Conservation (phyloP, 148 eudicot genomes). For the Amaranthus palmeri region DNA sequence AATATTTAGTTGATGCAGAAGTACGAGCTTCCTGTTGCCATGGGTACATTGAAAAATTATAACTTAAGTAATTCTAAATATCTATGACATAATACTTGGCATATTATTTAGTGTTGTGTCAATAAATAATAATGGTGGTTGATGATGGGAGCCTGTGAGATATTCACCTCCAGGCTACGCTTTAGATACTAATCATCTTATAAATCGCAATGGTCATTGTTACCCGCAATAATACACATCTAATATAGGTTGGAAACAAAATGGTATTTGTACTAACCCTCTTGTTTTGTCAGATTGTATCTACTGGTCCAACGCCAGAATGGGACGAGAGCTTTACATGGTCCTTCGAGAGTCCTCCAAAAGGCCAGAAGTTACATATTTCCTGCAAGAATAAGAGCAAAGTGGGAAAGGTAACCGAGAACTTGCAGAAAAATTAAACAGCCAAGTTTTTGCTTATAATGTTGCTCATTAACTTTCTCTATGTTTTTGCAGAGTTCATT, state of each 20-base stretch:
- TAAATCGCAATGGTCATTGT: too few relatives aligned
- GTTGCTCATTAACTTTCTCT: constrained; percentile 1
- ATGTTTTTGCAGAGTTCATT: constrained; percentile 67
- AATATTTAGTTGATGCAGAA: not conserved
- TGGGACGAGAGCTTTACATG: constrained; percentile 93
- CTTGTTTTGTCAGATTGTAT: constrained; percentile 52
- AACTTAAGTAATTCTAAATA: too few relatives aligned
- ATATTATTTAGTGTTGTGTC: too few relatives aligned
- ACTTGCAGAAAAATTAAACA: not conserved
- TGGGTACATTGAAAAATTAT: too few relatives aligned
- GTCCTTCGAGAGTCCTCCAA: constrained; percentile 98
- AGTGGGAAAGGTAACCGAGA: constrained; percentile 80
- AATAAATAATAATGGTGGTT: not conserved
- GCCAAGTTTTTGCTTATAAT: not conserved
- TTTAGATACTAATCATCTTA: too few relatives aligned
- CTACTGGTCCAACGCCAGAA: constrained; percentile 93
- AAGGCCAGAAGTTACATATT: constrained; percentile 95
- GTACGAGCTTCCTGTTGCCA: not conserved
- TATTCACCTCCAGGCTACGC: not conserved
- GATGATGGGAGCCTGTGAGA: not conserved
- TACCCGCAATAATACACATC: too few relatives aligned
- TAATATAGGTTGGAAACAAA: too few relatives aligned
- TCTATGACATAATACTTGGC: too few relatives aligned
- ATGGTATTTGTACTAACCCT: not conserved
- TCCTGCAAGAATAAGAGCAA: constrained; percentile 99